Conservation (phyloP, 306 rosid genomes). For the Cyclanthera cordifolia region DNA sequence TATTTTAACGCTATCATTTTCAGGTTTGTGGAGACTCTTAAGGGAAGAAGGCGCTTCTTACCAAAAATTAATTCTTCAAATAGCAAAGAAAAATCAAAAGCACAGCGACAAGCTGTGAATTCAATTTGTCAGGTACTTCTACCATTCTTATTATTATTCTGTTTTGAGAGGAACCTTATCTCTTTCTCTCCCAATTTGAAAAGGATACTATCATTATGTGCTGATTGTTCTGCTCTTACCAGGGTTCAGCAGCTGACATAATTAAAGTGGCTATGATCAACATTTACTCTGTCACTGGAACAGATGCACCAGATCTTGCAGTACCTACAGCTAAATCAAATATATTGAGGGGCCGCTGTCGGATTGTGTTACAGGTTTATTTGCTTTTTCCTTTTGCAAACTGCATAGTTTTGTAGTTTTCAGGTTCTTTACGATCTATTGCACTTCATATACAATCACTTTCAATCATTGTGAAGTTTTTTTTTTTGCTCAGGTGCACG, state of each 20-base stretch:
- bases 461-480: constrained; percentile 10
- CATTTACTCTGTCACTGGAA: constrained; percentile 45
- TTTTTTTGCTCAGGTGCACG: constrained; percentile 60
- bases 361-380: constrained; percentile 76
- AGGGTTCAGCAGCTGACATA: constrained; percentile 98
- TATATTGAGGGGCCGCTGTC: constrained; percentile 53
- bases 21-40: constrained; percentile 71
- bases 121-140: constrained; percentile 79
- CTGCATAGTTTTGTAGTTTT: background rate
- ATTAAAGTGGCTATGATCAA: constrained; percentile 81
- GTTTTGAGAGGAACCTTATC: background rate
- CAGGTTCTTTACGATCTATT: background rate
- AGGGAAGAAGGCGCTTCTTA: constrained; percentile 82
- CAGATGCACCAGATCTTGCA: constrained; percentile 29
- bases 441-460: background rate
- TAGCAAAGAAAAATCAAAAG: constrained; percentile 63
- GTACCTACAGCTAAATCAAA: constrained; percentile 28
- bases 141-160: background rate
- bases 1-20: constrained; percentile 12
- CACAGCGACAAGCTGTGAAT: constrained; percentile 96
- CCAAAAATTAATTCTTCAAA: constrained; percentile 74
- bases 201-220: constrained; percentile 2
- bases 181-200: background rate
- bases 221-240: constrained; percentile 18
- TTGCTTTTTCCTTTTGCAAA: background rate